Base-by-base conservation (phyloP, 768 basidiomycete genomes). In the Chiua virens region DNA sequence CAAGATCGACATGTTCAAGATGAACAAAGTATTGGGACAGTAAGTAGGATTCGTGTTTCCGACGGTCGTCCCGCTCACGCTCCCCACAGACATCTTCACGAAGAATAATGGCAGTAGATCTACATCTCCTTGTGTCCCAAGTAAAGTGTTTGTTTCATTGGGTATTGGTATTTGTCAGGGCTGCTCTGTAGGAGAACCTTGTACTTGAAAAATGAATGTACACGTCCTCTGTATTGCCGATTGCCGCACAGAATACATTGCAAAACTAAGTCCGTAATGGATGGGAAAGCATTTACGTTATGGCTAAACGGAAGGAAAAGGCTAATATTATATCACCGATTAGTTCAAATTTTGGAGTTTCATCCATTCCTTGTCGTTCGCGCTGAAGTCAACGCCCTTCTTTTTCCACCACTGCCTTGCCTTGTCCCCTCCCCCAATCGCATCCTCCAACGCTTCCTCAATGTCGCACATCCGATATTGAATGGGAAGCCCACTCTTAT, bases 381-480 rank as follows among this genome's bases (percentile, higher is more conserved):
- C 84, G 47, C 84, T 82, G 64, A 92, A 90, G 65, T 93, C 85
- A 13, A 92, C 81, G 4, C 91, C 91, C 62, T 89, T 88, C 54
- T 70, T 68, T 64, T 76, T 80, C 91, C 91, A 94, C 91, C 91
- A 94, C 48, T 72, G 73, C 62, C 88, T 78, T 11, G 85, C 88
- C 42, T 75, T 79, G 54, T 85, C 80, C 13, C 89, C 89, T n/a
- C 85, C 86, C 8, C 86, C 85, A 45, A 90, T 87, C 0, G 88
- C 86, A 57, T 94, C 92, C 65, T 93, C 92, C 59, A 94, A 67
- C 4, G 92, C 92, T 73, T 93, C 92, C 63, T 95, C 92, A 44
- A 95, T 84, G 66, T 95, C 92, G 63, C 92, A 93, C 79, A 92
- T 84, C 47, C 92, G 81, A 69, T 92, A 95, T 60, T 89, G 87